These are phyloP conservation scores for Lasiosphaeria ovina DNA, from an alignment of 495 filamentous ascomycete genomes.

Conservation along the genomic window DNA sequence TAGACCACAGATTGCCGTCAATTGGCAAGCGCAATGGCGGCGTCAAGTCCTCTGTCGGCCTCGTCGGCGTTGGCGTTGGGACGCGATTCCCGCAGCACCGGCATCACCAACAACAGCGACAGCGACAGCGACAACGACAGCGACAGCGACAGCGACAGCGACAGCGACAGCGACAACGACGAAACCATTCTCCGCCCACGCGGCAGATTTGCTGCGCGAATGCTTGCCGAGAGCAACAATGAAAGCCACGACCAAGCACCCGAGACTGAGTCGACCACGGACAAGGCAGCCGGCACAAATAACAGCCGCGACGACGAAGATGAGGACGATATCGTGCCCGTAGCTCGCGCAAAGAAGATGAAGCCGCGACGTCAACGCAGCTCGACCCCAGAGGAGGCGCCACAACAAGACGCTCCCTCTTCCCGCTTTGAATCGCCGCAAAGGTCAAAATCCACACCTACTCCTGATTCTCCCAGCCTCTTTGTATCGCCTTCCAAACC, in stretches of 20 bases:
- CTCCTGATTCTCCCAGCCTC: constrained; percentile 29
- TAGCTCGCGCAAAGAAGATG: constrained; percentile 31
- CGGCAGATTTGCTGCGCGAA: constrained; percentile 68
- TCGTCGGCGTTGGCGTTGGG: neutral
- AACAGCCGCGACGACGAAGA: constrained; percentile 18
- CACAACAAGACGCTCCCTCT: constrained; percentile 24
- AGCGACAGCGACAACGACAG: constrained; percentile 15
- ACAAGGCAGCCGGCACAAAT: neutral
- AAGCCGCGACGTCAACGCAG: constrained; percentile 34
- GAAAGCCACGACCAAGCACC: constrained; percentile 21
- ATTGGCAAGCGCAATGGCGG: constrained; percentile 41
- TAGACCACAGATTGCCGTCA: neutral
- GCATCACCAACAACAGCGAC: neutral
- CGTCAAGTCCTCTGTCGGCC: constrained; percentile 39
- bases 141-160: neutral
- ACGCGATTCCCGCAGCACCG: neutral
- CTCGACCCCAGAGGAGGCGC: constrained; percentile 31
- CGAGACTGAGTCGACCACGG: neutral
- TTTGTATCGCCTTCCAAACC: constrained; percentile 44
- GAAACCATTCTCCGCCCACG: constrained; percentile 55
- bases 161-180: constrained; percentile 29
- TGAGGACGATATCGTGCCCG: constrained; percentile 23
- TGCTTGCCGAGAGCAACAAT: constrained; percentile 46
- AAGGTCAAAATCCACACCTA: constrained; percentile 10
- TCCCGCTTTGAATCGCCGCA: constrained; percentile 41